Evolutionary conservation across 495 filamentous ascomycete genomes (phyloP).

Genomic region (Aspergillus baeticus): DNA sequence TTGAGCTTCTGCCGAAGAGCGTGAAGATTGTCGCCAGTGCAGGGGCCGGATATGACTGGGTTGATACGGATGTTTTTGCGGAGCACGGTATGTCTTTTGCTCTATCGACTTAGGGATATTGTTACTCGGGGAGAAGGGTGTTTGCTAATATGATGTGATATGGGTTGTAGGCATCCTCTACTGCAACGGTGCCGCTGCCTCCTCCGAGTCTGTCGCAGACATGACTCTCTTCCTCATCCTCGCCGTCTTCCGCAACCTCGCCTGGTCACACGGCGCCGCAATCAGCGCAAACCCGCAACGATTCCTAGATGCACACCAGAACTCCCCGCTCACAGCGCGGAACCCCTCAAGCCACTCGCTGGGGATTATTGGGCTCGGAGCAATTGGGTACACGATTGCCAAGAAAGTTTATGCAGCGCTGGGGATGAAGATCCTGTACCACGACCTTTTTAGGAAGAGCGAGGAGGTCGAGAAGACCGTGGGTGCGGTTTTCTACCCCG

Average conservation of each 20-base stretch:
- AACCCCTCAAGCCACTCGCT: conserved; percentile 48
- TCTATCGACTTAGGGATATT: neutral
- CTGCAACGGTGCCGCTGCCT: conserved; percentile 68
- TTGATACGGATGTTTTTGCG: conserved; percentile 65
- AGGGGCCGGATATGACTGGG: conserved; percentile 78
- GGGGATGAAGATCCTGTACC: conserved; percentile 68
- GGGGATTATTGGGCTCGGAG: conserved; percentile 66
- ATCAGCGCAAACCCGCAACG: conserved; percentile 24
- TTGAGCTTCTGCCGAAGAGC: conserved; percentile 59
- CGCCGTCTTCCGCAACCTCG: conserved; percentile 61
- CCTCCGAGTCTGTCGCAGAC: conserved; percentile 62
- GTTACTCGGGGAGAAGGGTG: neutral
- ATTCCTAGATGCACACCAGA: conserved; percentile 58
- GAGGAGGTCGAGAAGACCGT: conserved; percentile 23
- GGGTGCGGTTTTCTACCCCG: conserved; percentile 49
- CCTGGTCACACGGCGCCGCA: conserved; percentile 56
- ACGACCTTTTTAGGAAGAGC: conserved; percentile 62
- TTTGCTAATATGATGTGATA: neutral
- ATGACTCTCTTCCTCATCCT: conserved; percentile 64
- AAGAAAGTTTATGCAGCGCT: conserved; percentile 58
- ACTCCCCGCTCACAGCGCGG: conserved; percentile 52
- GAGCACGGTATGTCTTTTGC: conserved; percentile 55
- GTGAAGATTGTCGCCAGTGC: conserved; percentile 71
- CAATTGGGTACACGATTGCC: conserved; percentile 68
- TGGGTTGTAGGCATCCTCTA: conserved; percentile 62